Percentiles rank a stretch among this genome's conserved stretches.
phyloP scores from a whole-genome alignment of 2,329 filamentous ascomycete species.

The Pyrenophora graminea region DNA sequence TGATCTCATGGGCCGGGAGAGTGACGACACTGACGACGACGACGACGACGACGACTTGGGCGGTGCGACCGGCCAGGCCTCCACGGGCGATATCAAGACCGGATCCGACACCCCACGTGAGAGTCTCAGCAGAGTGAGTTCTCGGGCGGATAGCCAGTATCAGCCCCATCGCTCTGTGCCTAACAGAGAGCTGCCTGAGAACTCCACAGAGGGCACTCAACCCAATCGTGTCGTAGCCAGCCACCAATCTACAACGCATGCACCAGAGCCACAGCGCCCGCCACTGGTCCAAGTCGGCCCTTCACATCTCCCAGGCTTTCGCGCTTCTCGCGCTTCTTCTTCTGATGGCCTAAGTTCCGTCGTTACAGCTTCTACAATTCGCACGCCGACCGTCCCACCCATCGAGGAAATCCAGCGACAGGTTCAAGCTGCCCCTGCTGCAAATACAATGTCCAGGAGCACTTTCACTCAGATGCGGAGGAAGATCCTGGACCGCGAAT shows the following conservation, averaged over 20 bases:
- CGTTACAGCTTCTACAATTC: slow-evolving; percentile 40
- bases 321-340: slow-evolving; percentile 52
- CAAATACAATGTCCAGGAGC: slow-evolving; percentile 47
- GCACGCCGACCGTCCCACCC: slow-evolving; percentile 35
- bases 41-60: slow-evolving; percentile 41
- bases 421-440: slow-evolving; percentile 24
- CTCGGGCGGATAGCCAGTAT: slow-evolving; percentile 32
- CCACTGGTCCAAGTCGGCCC: slow-evolving; percentile 50
- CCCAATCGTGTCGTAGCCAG: slow-evolving; percentile 24
- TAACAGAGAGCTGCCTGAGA: slow-evolving; percentile 32
- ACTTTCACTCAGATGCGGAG: slow-evolving; percentile 68
- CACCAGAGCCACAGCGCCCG: slow-evolving; percentile 43
- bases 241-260: slow-evolving; percentile 30
- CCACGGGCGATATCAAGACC: slow-evolving; percentile 26
- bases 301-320: slow-evolving; percentile 55
- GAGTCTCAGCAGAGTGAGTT: slow-evolving; percentile 23
- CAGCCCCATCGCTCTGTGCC: slow-evolving; percentile 25
- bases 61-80: slow-evolving; percentile 29
- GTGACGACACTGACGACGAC: slow-evolving; percentile 42
- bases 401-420: slow-evolving; percentile 39
- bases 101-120: slow-evolving; percentile 30
- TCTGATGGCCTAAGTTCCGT: slow-evolving; percentile 50
- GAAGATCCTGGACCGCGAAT: slow-evolving; percentile 89
- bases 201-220: slow-evolving; percentile 28
- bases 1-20: slow-evolving; percentile 33